Evolutionary conservation across 257 asterid genomes (phyloP).

Genomic region (Solanum lycopersicoides): DNA sequence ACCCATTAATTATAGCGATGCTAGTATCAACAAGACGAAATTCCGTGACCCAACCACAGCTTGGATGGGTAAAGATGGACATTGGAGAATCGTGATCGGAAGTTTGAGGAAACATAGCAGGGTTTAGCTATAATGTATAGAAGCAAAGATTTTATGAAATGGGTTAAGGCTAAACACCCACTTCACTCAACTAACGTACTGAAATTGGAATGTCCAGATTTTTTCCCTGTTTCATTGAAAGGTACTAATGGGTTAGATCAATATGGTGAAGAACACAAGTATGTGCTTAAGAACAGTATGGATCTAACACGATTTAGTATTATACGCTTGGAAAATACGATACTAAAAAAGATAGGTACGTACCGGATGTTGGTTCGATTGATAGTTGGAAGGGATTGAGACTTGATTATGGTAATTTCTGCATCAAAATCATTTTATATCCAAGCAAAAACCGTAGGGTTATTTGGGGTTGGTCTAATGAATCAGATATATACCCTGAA

Average conservation of each 20-base stretch:
- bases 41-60: conserved; percentile 58
- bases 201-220: conserved; percentile 53
- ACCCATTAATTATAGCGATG: conserved; percentile 20
- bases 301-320: conserved; percentile 28
- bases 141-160: conserved; percentile 26
- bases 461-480: conserved; percentile 48
- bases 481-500: conserved; percentile 11
- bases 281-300: conserved; percentile 30
- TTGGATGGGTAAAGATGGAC: conserved; percentile 35
- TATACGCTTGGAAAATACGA: conserved; percentile 34
- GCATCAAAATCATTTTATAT: conserved; percentile 44
- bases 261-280: conserved; percentile 1
- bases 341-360: conserved; percentile 7
- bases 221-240: conserved; percentile 20
- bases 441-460: conserved; percentile 26
- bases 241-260: conserved; percentile 19
- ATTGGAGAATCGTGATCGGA: conserved; percentile 29
- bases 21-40: conserved; percentile 11
- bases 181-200: conserved; percentile 19
- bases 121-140: conserved; percentile 30
- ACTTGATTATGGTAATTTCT: conserved; percentile 38
- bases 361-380: conserved; percentile 21
- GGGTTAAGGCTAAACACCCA: conserved; percentile 38
- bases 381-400: conserved; percentile 41
- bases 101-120: neutral